Percentiles rank a stretch among this genome's conserved stretches.
phyloP scores from a whole-genome alignment of 2,329 filamentous ascomycete species.

The Penicillium sclerotigenum region DNA sequence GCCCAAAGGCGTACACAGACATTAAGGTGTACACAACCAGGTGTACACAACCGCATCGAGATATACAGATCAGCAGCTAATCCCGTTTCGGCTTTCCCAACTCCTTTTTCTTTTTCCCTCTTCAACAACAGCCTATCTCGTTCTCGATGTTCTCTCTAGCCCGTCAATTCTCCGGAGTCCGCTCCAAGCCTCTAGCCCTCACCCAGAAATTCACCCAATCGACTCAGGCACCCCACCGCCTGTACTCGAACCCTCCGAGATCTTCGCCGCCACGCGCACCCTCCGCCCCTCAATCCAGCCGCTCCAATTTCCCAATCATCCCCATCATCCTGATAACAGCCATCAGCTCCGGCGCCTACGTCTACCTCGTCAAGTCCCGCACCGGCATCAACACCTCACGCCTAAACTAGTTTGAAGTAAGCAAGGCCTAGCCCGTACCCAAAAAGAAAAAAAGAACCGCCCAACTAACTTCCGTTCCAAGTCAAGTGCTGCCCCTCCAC shows the following conservation, averaged over 20 bases:
- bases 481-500: constrained; percentile 28
- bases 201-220: constrained; percentile 11
- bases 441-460: not conserved
- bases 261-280: constrained; percentile 13
- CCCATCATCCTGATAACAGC: constrained; percentile 46
- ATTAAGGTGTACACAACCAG: not conserved
- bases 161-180: constrained; percentile 16
- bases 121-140: not conserved
- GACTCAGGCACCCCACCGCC: constrained; percentile 16
- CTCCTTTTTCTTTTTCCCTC: constrained; percentile 13
- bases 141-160: constrained; percentile 18
- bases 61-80: constrained; percentile 14
- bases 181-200: constrained; percentile 15
- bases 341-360: constrained; percentile 50
- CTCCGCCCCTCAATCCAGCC: constrained; percentile 28
- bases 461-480: constrained; percentile 5
- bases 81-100: constrained; percentile 15
- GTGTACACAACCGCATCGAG: not conserved
- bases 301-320: constrained; percentile 41
- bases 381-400: constrained; percentile 25
- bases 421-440: not conserved
- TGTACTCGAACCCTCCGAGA: constrained; percentile 17
- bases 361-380: constrained; percentile 51
- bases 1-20: not conserved
- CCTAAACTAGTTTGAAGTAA: constrained; percentile 11